phyloP scores from a whole-genome alignment of 495 filamentous ascomycete species.

The Chaetomium fimeti region DNA sequence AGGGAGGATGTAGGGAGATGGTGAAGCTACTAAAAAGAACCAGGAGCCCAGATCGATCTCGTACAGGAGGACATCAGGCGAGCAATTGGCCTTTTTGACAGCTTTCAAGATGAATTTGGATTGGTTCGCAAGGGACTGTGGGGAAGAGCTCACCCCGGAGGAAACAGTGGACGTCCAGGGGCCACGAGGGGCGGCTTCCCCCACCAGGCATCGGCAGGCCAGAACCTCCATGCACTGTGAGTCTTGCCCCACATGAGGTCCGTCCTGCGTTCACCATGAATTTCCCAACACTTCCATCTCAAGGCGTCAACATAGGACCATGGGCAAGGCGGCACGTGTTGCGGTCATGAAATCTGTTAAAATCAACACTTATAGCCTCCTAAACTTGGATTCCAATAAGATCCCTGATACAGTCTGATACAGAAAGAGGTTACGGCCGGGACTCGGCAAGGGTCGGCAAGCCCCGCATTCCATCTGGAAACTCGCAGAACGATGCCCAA shows the following conservation, averaged over 20 bases:
- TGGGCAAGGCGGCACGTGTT: too few relatives aligned
- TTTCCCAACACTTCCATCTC: too few relatives aligned
- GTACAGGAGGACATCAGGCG: background rate
- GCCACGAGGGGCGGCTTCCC: background rate
- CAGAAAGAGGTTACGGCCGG: too few relatives aligned
- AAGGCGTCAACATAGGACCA: too few relatives aligned
- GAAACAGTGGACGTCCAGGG: constrained; percentile 23
- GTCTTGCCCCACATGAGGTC: background rate
- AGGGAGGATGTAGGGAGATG: background rate
- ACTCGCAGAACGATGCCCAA: too few relatives aligned
- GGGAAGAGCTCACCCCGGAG: constrained; percentile 21
- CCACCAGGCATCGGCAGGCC: background rate
- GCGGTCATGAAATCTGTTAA: too few relatives aligned
- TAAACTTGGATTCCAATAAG: too few relatives aligned
- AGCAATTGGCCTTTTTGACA: constrained; percentile 31
- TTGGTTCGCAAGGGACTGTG: constrained; percentile 26
- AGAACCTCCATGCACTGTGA: background rate
- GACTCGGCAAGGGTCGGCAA: too few relatives aligned
- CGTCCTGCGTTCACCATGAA: too few relatives aligned
- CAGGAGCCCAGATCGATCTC: background rate
- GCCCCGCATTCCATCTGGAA: too few relatives aligned
- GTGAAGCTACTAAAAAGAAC: background rate
- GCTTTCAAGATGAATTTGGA: constrained; percentile 31
- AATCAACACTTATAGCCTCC: too few relatives aligned
- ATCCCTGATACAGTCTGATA: too few relatives aligned